Evolutionary conservation across 495 filamentous ascomycete genomes (phyloP), one percentile per base, ranked within the genome.

Genomic region (Aspergillus carlsbadensis): DNA sequence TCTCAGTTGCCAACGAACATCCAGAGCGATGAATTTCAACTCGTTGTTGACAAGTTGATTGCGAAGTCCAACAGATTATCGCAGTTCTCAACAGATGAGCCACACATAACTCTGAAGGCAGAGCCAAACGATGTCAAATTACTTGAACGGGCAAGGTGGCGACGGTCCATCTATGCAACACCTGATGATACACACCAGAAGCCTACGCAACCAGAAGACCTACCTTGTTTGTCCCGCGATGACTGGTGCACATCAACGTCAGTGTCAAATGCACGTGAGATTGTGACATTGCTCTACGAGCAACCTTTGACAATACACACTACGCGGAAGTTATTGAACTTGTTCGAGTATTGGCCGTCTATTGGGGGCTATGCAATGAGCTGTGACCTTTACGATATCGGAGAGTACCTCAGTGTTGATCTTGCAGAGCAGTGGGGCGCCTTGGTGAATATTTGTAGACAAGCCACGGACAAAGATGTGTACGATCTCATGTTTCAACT

Each of bases 11-110:
- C 81, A 0, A 58, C 65, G 0, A 71, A 68, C 0, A 79, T 83
- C 3, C 85, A 88, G 52, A 71, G 83, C 60, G 82, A 86, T n/a
- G 64, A 59, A 1, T 83, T 73, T 37, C 35, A 63, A 7, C 18
- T 53, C 3, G 3, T 80, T 0, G 67, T 82, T 24, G 60, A 78
- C 33, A 44, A 55, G 0, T 83, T 87, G 10, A 39, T 74, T 1
- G 26, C 55, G 1, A 75, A 72, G 34, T 81, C 73, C 0, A 62
- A 69, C 10, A 43, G 64, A 1, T 46, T 81, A 21, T 45, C 54
- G 0, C 31, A 62, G 2, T 77, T 84, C 58, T 5, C 33, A 20
- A 7, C 15, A 10, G 22, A 50, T 36, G 7, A 18, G n/a, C 1
- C 35, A 39, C 13, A 15, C 59, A 6, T 51, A 44, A 18, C 10